Evolutionary conservation across 495 filamentous ascomycete species (phyloP).

Genomic region (Ascodesmis nigricans): DNA sequence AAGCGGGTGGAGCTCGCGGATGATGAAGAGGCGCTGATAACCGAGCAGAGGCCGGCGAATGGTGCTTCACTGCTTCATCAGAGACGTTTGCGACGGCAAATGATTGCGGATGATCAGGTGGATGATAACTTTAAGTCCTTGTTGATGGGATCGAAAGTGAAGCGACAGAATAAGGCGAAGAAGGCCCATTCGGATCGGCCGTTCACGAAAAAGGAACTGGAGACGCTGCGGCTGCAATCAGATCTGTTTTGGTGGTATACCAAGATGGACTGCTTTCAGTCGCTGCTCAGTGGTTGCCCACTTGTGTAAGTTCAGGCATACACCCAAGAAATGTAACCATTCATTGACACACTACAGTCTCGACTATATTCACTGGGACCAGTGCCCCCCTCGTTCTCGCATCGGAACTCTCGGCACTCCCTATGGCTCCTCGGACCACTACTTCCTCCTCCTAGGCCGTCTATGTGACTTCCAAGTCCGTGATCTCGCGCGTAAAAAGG

Average conservation of each 20-base stretch:
- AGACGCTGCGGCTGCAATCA: constrained; percentile 53
- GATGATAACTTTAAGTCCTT: constrained; percentile 23
- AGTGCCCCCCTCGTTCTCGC: constrained; percentile 64
- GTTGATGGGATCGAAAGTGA: constrained; percentile 17
- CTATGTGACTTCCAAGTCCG: constrained; percentile 59
- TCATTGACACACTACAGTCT: constrained; percentile 31
- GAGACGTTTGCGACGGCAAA: constrained; percentile 16
- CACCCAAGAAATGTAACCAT: not conserved
- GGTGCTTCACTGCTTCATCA: constrained; percentile 7
- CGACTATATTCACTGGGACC: constrained; percentile 55
- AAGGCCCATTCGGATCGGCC: constrained; percentile 17
- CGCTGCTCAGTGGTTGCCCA: constrained; percentile 63
- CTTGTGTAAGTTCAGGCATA: constrained; percentile 43
- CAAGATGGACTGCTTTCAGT: constrained; percentile 83
- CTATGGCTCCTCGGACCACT: constrained; percentile 68
- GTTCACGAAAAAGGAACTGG: constrained; percentile 51
- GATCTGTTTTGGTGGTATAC: constrained; percentile 95
- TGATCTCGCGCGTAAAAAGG: constrained; percentile 52
- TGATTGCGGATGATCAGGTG: constrained; percentile 18
- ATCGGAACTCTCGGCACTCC: constrained; percentile 59
- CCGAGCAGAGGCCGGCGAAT: constrained; percentile 10
- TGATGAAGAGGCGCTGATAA: constrained; percentile 21
- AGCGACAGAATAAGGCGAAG: constrained; percentile 7
- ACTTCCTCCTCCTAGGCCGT: constrained; percentile 61
- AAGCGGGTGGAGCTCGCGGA: constrained; percentile 41